Evolutionary conservation across 495 filamentous ascomycete species (phyloP).

Genomic region (Tuber aestivum): DNA sequence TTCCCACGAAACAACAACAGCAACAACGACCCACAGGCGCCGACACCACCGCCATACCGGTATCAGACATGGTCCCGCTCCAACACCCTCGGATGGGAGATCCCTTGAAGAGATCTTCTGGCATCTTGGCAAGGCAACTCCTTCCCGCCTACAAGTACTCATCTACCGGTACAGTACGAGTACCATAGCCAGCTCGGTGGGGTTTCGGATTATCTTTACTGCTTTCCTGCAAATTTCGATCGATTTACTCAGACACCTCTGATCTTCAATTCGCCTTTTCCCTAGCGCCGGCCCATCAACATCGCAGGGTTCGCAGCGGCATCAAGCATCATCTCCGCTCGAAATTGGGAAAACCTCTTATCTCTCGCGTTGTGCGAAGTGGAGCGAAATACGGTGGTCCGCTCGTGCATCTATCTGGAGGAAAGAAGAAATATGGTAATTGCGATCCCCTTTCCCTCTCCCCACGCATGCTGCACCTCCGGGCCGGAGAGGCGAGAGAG

Average conservation of each 20-base stretch:
- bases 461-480: constrained; percentile 1
- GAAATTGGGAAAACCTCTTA: neutral
- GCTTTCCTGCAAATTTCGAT: no score
- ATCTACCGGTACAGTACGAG: no score
- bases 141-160: no score
- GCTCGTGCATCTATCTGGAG: no score
- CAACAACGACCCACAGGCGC: neutral
- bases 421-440: neutral
- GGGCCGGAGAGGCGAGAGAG: neutral
- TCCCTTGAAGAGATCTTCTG: no score
- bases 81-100: neutral
- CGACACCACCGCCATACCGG: neutral
- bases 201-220: neutral
- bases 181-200: neutral
- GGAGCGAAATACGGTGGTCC: no score
- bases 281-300: no score
- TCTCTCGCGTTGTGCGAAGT: neutral
- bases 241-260: neutral
- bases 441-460: neutral
- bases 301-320: no score
- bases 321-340: neutral
- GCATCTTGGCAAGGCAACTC: no score
- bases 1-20: neutral
- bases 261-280: neutral
- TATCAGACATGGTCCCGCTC: neutral